Conservation (phyloP, 352 stramenopile genomes). For the Pythium periplocum region DNA sequence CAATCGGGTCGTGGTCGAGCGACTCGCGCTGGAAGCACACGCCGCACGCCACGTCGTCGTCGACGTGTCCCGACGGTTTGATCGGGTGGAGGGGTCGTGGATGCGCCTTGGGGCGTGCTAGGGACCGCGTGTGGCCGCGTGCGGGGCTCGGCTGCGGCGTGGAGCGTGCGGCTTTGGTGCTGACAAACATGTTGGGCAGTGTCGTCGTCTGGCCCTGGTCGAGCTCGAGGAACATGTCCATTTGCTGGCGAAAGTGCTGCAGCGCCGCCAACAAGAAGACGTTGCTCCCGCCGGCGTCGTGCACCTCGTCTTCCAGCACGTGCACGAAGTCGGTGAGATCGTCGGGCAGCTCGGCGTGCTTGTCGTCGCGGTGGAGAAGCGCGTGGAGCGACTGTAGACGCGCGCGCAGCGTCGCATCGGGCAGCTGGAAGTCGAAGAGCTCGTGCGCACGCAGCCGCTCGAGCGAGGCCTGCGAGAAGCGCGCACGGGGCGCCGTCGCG, state of each 20-base stretch:
- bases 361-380: constrained; percentile 34
- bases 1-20: constrained; percentile 65
- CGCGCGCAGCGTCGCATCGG: constrained; percentile 27
- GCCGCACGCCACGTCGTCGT: constrained; percentile 53
- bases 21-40: constrained; percentile 66
- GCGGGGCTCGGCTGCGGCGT: not conserved
- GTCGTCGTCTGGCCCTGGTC: constrained; percentile 23
- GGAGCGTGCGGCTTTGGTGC: constrained; percentile 1
- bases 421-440: constrained; percentile 69
- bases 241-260: constrained; percentile 56
- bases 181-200: constrained; percentile 22
- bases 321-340: constrained; percentile 47
- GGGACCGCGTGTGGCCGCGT: not conserved
- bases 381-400: constrained; percentile 41
- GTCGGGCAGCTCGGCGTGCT: constrained; percentile 39
- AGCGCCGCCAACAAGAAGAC: constrained; percentile 54
- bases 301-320: constrained; percentile 45
- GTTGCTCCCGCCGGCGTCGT: constrained; percentile 26
- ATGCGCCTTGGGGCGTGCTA: not conserved
- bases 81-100: too few species aligned
- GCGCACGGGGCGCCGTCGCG: constrained; percentile 7
- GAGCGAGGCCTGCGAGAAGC: constrained; percentile 19
- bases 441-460: constrained; percentile 35
- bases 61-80: constrained; percentile 7
- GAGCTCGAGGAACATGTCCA: constrained; percentile 56